Percentiles rank a stretch among this genome's conserved stretches.
These are phyloP conservation scores for Tilletia indica DNA, from an alignment of 1,284 basidiomycete genomes.

Conservation along the genomic window DNA sequence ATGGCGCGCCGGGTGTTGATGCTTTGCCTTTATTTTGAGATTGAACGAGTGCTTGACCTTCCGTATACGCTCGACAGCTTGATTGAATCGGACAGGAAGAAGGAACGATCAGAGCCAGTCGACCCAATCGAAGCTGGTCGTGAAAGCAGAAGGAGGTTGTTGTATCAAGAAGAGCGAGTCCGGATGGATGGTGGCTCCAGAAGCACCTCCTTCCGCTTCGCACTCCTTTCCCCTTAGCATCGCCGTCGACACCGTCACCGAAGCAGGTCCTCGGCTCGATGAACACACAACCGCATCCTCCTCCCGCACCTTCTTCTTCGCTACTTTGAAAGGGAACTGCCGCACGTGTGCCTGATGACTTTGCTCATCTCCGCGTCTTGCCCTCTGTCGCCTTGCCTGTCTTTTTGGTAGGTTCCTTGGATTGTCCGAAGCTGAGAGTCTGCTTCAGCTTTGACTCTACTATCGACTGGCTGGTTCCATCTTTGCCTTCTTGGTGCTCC, in stretches of 20 bases:
- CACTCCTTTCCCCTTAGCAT: constrained; percentile 66
- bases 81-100: too few relatives aligned
- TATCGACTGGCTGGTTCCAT: background rate
- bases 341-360: constrained; percentile 61
- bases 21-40: background rate
- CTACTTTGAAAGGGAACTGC: constrained; percentile 80
- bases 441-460: background rate
- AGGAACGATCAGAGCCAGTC: too few relatives aligned
- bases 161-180: constrained; percentile 23
- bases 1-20: background rate
- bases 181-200: too few relatives aligned
- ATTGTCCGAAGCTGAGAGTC: constrained; percentile 8
- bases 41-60: constrained; percentile 22
- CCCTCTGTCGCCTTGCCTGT: background rate
- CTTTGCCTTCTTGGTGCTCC: constrained; percentile 22
- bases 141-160: constrained; percentile 20
- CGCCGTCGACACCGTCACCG: constrained; percentile 24
- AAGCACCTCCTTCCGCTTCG: constrained; percentile 70
- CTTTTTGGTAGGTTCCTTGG: background rate
- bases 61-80: constrained; percentile 33
- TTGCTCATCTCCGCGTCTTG: constrained; percentile 12
- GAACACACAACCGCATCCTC: constrained; percentile 81
- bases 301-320: constrained; percentile 77
- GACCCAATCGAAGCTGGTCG: too few relatives aligned
- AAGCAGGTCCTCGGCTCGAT: constrained; percentile 69